These are phyloP conservation scores for Debaryomyces tyrocola DNA, from an alignment of 805 yeast genomes.

Conservation along the genomic window DNA sequence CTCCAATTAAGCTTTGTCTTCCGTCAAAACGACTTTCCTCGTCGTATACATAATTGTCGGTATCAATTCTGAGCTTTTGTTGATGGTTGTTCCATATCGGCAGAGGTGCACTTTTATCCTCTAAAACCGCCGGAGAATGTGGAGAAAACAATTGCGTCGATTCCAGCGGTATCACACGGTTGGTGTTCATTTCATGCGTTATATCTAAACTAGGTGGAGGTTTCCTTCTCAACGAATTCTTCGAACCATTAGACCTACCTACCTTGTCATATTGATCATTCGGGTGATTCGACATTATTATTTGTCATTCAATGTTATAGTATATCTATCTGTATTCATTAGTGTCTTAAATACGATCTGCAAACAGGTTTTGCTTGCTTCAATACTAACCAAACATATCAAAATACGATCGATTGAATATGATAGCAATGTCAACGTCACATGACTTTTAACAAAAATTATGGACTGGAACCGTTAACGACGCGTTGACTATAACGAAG, in stretches of 20 bases:
- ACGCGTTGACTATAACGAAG: not conserved
- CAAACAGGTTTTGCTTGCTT: not conserved
- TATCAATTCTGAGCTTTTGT: not conserved
- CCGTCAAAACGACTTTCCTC: not conserved
- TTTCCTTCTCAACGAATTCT: conserved; percentile 3
- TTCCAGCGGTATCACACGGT: not conserved
- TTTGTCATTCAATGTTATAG: not conserved
- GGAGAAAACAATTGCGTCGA: not conserved
- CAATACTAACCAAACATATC: not conserved
- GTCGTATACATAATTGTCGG: not conserved
- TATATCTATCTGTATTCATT: too few species aligned
- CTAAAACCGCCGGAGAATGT: not conserved
- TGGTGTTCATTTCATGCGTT: not conserved
- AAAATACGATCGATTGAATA: not conserved
- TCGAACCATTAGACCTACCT: not conserved
- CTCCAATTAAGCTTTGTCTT: not conserved
- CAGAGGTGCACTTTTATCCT: not conserved
- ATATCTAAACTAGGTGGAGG: conserved; percentile 3
- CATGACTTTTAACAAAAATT: not conserved
- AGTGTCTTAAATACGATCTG: not conserved
- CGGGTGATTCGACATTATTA: not conserved
- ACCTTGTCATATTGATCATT: not conserved
- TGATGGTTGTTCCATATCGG: not conserved
- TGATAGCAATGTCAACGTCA: not conserved
- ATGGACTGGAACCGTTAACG: not conserved